Percentiles rank a stretch among this genome's conserved stretches.
Conservation (phyloP, 352 stramenopile genomes). For the Albugo laibachii region DNA sequence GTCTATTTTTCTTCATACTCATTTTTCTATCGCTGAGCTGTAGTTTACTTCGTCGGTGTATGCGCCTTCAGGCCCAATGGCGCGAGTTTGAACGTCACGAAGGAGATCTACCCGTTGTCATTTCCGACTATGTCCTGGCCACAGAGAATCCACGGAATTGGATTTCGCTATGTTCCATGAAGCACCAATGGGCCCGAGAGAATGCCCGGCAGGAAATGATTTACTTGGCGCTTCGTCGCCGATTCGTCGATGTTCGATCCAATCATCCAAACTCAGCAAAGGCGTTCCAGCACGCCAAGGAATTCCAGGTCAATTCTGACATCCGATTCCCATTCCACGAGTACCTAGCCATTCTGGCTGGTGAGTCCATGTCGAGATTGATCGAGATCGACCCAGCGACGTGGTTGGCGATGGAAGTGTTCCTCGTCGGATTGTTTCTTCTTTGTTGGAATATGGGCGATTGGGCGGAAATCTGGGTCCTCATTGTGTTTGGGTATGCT, state of each 20-base stretch:
- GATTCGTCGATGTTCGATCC: conserved; percentile 47
- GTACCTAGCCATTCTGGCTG: conserved; percentile 56
- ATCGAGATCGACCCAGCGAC: conserved; percentile 55
- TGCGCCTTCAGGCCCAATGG: conserved; percentile 42
- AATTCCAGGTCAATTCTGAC: conserved; percentile 37
- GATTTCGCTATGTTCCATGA: conserved; percentile 15
- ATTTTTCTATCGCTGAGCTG: conserved; percentile 59
- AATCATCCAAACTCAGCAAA: conserved; percentile 35
- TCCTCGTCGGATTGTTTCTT: conserved; percentile 22
- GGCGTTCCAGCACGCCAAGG: conserved; percentile 21
- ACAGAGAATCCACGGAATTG: conserved; percentile 23
- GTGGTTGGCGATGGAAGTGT: conserved; percentile 35
- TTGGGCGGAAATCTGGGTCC: conserved; percentile 17
- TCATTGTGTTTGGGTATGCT: conserved; percentile 16
- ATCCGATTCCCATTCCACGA: conserved; percentile 53
- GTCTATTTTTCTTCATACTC: conserved; percentile 63
- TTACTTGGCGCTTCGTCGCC: conserved; percentile 33
- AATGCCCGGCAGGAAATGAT: conserved; percentile 39
- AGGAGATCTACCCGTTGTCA: conserved; percentile 23
- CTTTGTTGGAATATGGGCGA: conserved; percentile 21
- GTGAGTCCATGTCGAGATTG: conserved; percentile 43
- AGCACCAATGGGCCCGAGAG: conserved; percentile 8
- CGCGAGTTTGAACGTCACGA: conserved; percentile 43
- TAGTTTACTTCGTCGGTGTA: conserved; percentile 34
- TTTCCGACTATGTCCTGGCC: conserved; percentile 35